Evolutionary conservation across 345 rosid species (phyloP), one percentile per base, ranked within the genome.

Genomic region (Brassica incana): DNA sequence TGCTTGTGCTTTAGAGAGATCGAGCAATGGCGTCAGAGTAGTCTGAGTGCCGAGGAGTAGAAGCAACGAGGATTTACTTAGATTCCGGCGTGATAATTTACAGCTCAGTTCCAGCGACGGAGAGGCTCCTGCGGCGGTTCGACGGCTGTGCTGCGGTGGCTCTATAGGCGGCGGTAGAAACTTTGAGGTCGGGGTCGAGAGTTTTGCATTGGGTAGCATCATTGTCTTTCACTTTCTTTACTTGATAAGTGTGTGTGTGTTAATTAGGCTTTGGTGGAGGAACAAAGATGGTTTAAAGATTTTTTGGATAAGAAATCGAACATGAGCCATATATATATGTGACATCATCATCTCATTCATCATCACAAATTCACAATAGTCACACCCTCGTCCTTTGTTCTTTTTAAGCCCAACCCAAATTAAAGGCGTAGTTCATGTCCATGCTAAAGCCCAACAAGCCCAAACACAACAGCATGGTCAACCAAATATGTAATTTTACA

Each of bases 51-150:
- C 79, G 18, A 88, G 29, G 52, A 89, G 78, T n/a, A 94, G 89
- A 63, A 94, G 90, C 83, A 92, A 67, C 0, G 97, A 89, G 11
- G 95, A 87, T 65, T 87, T 70, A 60, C 65, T 74, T 18, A 92
- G 86, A 65, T 85, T 80, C 77, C 99, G 78, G 23, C 99, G 91
- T 0, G 95, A 86, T 35, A 90, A 32, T 43, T 85, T 88, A 81
- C 84, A 72, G 32, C 80, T 81, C 15, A 60, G 76, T 77, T 67
- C 82, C 50, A 73, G 67, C 43, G 83, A 56, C 56, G 77, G 83
- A 10, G 87, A 78, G 9, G 43, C 14, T 77, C 78, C 71, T 61
- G 70, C 68, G 67, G 11, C 7, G 69, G 6, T 67, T 75, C 5
- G 66, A 20, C 64, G 80, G 32, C 59, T 88, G 43, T 38, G 67